These are phyloP conservation scores for Myochromella boudieri DNA, from an alignment of 768 basidiomycete genomes.

Conservation along the genomic window DNA sequence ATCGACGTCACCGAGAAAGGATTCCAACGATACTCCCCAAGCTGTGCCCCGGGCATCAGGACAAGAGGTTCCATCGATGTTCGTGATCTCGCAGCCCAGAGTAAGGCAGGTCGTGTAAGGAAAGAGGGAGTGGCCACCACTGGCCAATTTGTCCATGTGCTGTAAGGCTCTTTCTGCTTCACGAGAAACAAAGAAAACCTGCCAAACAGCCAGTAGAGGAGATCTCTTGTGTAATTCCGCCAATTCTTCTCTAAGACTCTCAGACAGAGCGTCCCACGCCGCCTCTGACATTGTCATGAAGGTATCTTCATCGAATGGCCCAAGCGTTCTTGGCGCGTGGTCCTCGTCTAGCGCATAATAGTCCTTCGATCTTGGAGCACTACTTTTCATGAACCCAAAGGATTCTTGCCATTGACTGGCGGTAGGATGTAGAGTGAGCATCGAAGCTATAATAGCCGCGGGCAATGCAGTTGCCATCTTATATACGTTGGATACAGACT, in stretches of 20 bases:
- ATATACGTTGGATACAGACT: too few species aligned
- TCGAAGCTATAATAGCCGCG: too few species aligned
- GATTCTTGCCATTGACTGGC: too few species aligned
- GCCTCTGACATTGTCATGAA: neutral
- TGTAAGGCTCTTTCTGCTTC: conserved; percentile 2
- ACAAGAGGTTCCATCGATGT: neutral
- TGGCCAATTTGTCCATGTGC: neutral
- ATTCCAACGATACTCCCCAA: too few species aligned
- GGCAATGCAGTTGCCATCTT: too few species aligned
- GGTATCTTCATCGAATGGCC: too few species aligned
- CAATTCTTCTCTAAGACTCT: neutral
- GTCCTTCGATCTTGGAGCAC: too few species aligned
- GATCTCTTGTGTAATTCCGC: neutral
- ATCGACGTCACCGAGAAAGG: too few species aligned
- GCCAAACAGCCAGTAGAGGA: conserved; percentile 5
- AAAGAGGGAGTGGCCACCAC: neutral
- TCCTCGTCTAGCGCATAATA: conserved; percentile 2
- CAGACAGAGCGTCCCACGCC: neutral
- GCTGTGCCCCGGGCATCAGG: conserved; percentile 1
- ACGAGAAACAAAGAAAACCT: conserved; percentile 9
- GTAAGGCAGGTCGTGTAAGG: neutral
- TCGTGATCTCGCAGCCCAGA: neutral
- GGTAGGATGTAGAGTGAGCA: too few species aligned
- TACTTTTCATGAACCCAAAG: too few species aligned
- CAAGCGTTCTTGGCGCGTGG: too few species aligned